Evolutionary conservation across 208 protist genomes (phyloP).

Genomic region (Trypanosoma lewisi): DNA sequence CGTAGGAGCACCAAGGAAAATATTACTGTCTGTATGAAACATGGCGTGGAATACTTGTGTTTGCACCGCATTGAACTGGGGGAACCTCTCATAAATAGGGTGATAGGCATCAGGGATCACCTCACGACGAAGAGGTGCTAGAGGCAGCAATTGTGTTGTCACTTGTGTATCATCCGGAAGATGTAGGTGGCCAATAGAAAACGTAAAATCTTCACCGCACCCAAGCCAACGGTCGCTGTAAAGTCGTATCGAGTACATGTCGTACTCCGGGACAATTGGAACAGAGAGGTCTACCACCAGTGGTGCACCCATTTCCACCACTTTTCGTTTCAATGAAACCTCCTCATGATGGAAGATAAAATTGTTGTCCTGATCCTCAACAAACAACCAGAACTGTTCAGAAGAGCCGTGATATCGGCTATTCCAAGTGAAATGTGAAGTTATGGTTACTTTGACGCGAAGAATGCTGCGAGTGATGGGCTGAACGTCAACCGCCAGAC

Average conservation of each 20-base stretch:
- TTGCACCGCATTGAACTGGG: constrained; percentile 99
- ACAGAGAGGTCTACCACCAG: constrained; percentile 94
- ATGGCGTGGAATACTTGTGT: constrained; percentile 98
- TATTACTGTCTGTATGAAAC: constrained; percentile 98
- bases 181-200: constrained; percentile 95
- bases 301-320: constrained; percentile 68
- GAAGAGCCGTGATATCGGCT: constrained; percentile 90
- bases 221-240: constrained; percentile 95
- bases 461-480: constrained; percentile 98
- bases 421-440: constrained; percentile 93
- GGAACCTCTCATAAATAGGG: constrained; percentile 90
- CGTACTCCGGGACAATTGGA: constrained; percentile 96
- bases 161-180: constrained; percentile 93
- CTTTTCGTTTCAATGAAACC: constrained; percentile 79
- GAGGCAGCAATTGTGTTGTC: constrained; percentile 95
- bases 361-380: constrained; percentile 96
- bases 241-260: constrained; percentile 96
- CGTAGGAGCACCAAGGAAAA: constrained; percentile 98
- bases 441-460: constrained; percentile 89
- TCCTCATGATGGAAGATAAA: constrained; percentile 92
- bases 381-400: constrained; percentile 95
- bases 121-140: constrained; percentile 92
- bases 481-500: constrained; percentile 89
- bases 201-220: constrained; percentile 80
- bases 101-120: constrained; percentile 89